Evolutionary conservation across 306 rosid genomes (phyloP).

Genomic region (Fragaria ananassa): DNA sequence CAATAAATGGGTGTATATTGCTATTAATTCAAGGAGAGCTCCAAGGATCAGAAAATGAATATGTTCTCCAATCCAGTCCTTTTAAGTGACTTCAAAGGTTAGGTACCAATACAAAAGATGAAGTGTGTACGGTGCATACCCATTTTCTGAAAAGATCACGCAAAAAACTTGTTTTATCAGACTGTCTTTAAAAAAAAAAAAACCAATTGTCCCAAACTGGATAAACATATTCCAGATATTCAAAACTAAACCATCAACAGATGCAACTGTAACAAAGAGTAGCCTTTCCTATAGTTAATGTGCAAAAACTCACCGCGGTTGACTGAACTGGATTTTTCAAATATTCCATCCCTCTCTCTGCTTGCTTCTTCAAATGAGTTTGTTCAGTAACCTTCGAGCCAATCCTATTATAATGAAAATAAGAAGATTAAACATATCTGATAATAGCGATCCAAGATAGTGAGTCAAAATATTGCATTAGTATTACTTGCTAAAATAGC

Average conservation of each 20-base stretch:
- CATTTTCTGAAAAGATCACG: background rate
- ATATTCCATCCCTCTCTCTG: constrained; percentile 64
- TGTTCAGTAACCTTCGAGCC: constrained; percentile 53
- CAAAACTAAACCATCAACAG: background rate
- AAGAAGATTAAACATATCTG: constrained; percentile 25
- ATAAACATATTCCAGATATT: background rate
- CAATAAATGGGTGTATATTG: background rate
- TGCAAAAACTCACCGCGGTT: constrained; percentile 63
- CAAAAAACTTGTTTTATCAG: background rate
- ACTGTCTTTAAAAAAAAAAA: background rate
- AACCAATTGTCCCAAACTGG: too few relatives aligned
- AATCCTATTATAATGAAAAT: constrained; percentile 46
- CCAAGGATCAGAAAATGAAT: background rate
- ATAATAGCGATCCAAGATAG: background rate
- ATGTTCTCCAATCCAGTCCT: background rate
- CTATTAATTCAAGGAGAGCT: background rate
- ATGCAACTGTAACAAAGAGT: background rate
- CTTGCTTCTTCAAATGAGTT: constrained; percentile 60
- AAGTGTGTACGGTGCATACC: background rate
- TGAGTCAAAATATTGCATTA: constrained; percentile 23
- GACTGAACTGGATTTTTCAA: constrained; percentile 65
- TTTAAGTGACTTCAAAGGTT: background rate
- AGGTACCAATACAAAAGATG: background rate
- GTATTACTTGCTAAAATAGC: constrained; percentile 72
- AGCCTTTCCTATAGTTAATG: constrained; percentile 13